A percentile compares a stretch with the other conserved stretches of the same genome.
Conservation (phyloP, 257 asterid genomes). For the Nicotiana otophora region DNA sequence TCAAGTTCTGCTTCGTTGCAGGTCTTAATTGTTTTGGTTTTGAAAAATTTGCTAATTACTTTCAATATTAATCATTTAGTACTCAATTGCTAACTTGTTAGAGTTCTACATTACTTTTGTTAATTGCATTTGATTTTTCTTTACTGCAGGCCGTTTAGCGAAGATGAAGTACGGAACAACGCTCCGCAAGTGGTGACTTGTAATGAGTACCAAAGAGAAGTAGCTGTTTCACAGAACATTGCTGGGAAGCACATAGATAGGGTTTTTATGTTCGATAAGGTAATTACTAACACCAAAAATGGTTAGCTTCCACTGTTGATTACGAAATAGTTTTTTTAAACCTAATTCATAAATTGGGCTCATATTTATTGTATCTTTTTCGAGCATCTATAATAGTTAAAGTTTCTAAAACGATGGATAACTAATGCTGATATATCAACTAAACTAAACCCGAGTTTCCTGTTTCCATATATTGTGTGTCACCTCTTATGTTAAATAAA, state of each 20-base stretch:
- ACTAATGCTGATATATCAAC: neutral
- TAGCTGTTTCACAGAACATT: constrained; percentile 67
- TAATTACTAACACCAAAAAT: constrained; percentile 4
- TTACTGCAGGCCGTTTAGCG: constrained; percentile 69
- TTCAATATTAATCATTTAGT: neutral
- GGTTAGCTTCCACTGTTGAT: neutral
- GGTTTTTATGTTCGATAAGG: constrained; percentile 86
- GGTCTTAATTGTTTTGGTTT: constrained; percentile 31
- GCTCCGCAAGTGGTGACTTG: constrained; percentile 98
- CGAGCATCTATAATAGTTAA: too few relatives aligned
- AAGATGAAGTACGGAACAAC: constrained; percentile 71
- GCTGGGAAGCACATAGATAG: constrained; percentile 90
- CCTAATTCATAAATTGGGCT: neutral
- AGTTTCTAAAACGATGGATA: neutral
- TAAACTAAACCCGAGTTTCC: neutral
- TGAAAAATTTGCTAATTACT: neutral
- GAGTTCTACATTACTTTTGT: neutral
- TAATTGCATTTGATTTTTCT: neutral
- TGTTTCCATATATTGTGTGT: neutral
- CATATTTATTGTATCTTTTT: neutral
- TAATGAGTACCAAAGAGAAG: constrained; percentile 76
- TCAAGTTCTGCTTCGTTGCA: constrained; percentile 94
- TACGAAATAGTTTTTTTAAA: neutral
- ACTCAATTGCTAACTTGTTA: neutral
- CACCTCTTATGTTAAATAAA: neutral